Conservation (phyloP, 768 basidiomycete species). For the Leccinum fibrillosum region DNA sequence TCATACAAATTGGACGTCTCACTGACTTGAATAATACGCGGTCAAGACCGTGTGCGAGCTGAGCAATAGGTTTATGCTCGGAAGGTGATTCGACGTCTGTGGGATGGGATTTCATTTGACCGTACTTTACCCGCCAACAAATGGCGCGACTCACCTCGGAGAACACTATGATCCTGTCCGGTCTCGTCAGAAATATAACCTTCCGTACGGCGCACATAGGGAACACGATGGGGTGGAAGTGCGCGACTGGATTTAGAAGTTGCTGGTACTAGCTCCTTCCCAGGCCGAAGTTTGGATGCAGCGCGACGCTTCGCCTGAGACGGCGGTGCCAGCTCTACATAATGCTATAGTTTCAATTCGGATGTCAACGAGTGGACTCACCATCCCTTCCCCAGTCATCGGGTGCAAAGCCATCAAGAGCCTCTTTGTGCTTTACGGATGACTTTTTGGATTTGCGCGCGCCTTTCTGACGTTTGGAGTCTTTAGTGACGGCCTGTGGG, state of each 20-base stretch:
- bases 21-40: slow-evolving; percentile 76
- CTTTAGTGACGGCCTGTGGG: neutral
- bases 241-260: neutral
- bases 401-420: slow-evolving; percentile 1
- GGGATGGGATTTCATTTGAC: neutral
- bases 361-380: neutral
- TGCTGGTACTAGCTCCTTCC: slow-evolving; percentile 2
- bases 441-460: slow-evolving; percentile 1
- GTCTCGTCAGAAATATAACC: slow-evolving; percentile 18
- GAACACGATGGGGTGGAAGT: slow-evolving; percentile 20
- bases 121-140: neutral
- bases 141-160: slow-evolving; percentile 14
- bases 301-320: neutral
- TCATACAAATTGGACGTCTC: neutral
- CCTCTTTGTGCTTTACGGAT: neutral
- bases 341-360: neutral
- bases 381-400: slow-evolving; percentile 28
- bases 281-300: neutral
- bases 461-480: neutral
- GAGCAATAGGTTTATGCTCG: slow-evolving; percentile 54
- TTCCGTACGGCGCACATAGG: slow-evolving; percentile 28
- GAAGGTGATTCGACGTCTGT: slow-evolving; percentile 45
- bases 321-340: slow-evolving; percentile 16
- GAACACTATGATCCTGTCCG: slow-evolving; percentile 5
- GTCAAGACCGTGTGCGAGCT: slow-evolving; percentile 62